Conservation (phyloP, 169 alveolate genomes). For the Cryptosporidium xiaoi region DNA sequence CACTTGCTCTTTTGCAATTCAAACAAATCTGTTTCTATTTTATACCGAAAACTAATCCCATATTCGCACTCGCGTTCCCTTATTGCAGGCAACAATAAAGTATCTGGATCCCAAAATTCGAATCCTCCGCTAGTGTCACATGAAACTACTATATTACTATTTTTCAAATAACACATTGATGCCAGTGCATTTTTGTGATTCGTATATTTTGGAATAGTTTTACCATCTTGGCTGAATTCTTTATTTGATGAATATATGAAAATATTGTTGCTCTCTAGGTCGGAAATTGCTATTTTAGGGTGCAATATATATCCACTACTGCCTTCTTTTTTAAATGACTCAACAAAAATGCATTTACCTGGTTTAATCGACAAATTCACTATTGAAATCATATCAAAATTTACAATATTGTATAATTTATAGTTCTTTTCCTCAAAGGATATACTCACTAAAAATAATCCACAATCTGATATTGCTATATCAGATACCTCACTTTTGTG, state of each 20-base stretch:
- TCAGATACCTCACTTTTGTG: constrained; percentile 90
- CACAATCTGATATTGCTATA: constrained; percentile 79
- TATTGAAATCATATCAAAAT: constrained; percentile 84
- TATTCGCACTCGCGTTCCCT: constrained; percentile 8
- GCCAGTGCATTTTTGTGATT: constrained; percentile 80
- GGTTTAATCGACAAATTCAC: constrained; percentile 74
- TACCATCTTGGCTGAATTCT: constrained; percentile 45
- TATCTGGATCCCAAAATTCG: constrained; percentile 85
- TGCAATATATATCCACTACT: constrained; percentile 7
- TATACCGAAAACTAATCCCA: constrained; percentile 77
- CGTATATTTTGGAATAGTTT: constrained; percentile 65
- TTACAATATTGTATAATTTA: constrained; percentile 83
- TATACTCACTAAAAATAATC: constrained; percentile 80
- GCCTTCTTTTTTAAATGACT: background rate
- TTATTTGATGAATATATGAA: constrained; percentile 74
- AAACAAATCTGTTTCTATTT: constrained; percentile 91
- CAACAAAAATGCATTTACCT: constrained; percentile 22
- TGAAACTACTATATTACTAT: constrained; percentile 77
- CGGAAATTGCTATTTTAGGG: constrained; percentile 76
- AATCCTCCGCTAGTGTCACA: constrained; percentile 83
- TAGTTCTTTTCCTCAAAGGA: constrained; percentile 81
- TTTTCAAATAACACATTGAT: constrained; percentile 76
- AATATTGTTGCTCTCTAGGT: constrained; percentile 79
- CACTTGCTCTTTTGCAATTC: constrained; percentile 87
- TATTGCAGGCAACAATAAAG: constrained; percentile 77